These are phyloP conservation scores for Pachysandra terminalis DNA, from an alignment of 164 flowering plant genomes.

Conservation along the genomic window DNA sequence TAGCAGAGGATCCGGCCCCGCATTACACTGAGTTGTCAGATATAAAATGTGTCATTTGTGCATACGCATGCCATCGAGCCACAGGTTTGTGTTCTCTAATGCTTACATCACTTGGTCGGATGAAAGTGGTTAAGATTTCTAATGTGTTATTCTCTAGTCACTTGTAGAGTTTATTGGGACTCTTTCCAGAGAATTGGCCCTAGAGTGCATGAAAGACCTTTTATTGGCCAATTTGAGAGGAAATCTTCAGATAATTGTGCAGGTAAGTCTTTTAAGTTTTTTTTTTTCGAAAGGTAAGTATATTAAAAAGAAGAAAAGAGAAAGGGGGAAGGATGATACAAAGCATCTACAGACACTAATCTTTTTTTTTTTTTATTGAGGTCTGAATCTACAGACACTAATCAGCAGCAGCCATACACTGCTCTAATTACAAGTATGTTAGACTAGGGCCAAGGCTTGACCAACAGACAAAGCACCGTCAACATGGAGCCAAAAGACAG, in stretches of 20 bases:
- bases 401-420: too few species aligned
- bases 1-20: too few species aligned
- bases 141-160: conserved; percentile 46
- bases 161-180: conserved; percentile 99
- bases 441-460: too few species aligned
- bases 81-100: conserved; percentile 54
- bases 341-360: too few species aligned
- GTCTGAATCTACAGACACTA: too few species aligned
- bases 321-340: too few species aligned
- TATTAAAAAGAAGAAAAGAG: too few species aligned
- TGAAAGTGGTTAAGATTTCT: not conserved
- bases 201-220: conserved; percentile 99
- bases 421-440: too few species aligned
- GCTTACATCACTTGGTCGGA: not conserved
- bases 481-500: too few species aligned
- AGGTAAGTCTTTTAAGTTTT: conserved; percentile 49
- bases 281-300: too few species aligned
- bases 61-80: conserved; percentile 99
- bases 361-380: too few species aligned
- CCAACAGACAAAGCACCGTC: too few species aligned
- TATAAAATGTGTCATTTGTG: conserved; percentile 95
- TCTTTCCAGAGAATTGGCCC: conserved; percentile 95
- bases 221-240: conserved; percentile 87
- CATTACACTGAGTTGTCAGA: conserved; percentile 93
- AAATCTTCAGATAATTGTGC: conserved; percentile 98